phyloP scores from a whole-genome alignment of 2,329 filamentous ascomycete genomes.

The Stemphylium beticola region DNA sequence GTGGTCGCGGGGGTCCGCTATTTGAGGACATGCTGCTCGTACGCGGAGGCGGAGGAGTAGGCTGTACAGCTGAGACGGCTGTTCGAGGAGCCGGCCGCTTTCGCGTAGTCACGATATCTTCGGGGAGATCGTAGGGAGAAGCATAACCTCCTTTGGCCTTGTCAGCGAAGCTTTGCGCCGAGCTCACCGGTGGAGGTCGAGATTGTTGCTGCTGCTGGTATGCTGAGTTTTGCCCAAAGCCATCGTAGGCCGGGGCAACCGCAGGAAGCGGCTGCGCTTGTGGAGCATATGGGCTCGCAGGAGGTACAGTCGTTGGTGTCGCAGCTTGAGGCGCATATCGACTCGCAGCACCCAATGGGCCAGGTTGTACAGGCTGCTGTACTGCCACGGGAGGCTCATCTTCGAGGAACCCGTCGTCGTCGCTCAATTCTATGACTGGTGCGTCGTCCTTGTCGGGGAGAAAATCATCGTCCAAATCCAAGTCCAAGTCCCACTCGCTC shows the following conservation, averaged over 20 bases:
- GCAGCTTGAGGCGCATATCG: constrained; percentile 47
- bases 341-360: constrained; percentile 23
- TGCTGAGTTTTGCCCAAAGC: constrained; percentile 37
- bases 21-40: constrained; percentile 63
- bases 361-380: constrained; percentile 20
- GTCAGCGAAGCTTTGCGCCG: constrained; percentile 80
- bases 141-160: constrained; percentile 91
- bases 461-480: constrained; percentile 78
- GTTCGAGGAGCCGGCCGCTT: constrained; percentile 56
- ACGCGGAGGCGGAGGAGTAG: constrained; percentile 62
- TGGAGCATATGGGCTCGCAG: constrained; percentile 57
- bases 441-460: constrained; percentile 62
- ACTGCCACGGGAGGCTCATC: constrained; percentile 59
- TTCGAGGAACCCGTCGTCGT: constrained; percentile 84
- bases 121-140: constrained; percentile 93
- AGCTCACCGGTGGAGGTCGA: constrained; percentile 58
- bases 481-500: constrained; percentile 81
- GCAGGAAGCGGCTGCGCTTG: constrained; percentile 56
- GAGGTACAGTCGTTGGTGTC: constrained; percentile 30
- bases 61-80: constrained; percentile 42
- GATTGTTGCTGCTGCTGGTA: constrained; percentile 43
- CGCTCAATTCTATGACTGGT: constrained; percentile 72
- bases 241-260: constrained; percentile 37
- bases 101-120: constrained; percentile 78
- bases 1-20: constrained; percentile 25